Evolutionary conservation across 306 rosid species (phyloP), one percentile per base, ranked within the genome.

Genomic region (Trifolium dubium): DNA sequence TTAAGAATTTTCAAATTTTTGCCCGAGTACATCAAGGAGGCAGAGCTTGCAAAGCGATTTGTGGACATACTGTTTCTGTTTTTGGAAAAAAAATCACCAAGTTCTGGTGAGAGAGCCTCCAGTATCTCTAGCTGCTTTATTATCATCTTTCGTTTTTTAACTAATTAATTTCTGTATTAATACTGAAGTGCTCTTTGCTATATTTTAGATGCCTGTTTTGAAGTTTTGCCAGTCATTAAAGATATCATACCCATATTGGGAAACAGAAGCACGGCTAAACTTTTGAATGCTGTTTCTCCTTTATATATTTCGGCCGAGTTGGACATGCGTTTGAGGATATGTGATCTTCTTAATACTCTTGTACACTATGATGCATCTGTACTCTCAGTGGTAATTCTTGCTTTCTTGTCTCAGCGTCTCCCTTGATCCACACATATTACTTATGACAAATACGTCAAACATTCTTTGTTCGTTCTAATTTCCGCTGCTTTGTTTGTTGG

Each of bases 321-420:
- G 75, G 92, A 88, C 82, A 77, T 81, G 85, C 87, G 97, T 51
- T 31, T 83, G 70, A 74, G 75, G 82, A 84, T 94, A 54, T 89
- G 97, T 79, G 82, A 85, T 84, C 91, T 91, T 68, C 91, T 94
- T 64, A 89, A 88, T 49, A 78, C 81, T 79, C 86, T 94, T 77
- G 88, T 82, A 51, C 79, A 76, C 80, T 84, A 64, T 31, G 96
- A 93, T 79, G 80, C 85, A 64, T 88, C 97, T 32, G 55, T 88
- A 31, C 77, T 77, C 51, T 32, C 69, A n/a, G 77, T 90, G 97
- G 98, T 93, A 90, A 85, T 71, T 61, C 66, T 18, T 68, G 9
- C 18, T 32, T 63, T 58, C 55, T 67, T 63, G 39, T 77, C 39
- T 72, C 32, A 69, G 50, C 59, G 46, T 75, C 17, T 75, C 32